These are phyloP conservation scores for Microdochium trichocladiopsis DNA, from an alignment of 2,329 filamentous ascomycete genomes.

Conservation along the genomic window DNA sequence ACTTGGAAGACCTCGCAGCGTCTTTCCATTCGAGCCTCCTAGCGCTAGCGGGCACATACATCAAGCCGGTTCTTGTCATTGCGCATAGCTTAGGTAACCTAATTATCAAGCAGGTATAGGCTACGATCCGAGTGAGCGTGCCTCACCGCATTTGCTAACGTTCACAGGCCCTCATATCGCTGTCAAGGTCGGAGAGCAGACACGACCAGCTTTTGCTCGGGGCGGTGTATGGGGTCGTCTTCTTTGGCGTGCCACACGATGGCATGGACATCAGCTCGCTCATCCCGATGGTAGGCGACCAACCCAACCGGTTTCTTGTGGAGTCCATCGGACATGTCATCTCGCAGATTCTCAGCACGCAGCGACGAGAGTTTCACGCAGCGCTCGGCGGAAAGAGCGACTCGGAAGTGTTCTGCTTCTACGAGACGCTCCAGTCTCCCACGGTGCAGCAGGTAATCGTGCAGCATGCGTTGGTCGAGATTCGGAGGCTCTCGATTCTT, in stretches of 20 bases:
- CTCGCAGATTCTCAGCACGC: slow-evolving; percentile 2
- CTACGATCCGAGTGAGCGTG: not conserved
- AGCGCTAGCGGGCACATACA: not conserved
- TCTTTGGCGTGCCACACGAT: slow-evolving; percentile 11
- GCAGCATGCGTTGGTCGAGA: not conserved
- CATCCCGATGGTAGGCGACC: slow-evolving; percentile 9
- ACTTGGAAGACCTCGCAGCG: no score
- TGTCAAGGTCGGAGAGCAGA: slow-evolving; percentile 3
- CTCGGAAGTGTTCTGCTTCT: slow-evolving; percentile 14
- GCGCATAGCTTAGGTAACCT: not conserved
- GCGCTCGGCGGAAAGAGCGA: slow-evolving; percentile 6
- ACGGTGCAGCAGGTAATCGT: slow-evolving; percentile 11
- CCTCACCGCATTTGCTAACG: not conserved
- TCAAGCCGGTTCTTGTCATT: not conserved
- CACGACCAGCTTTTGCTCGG: slow-evolving; percentile 2
- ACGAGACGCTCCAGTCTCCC: slow-evolving; percentile 14
- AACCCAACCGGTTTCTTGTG: slow-evolving; percentile 5
- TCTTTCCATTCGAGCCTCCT: not conserved
- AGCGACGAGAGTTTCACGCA: slow-evolving; percentile 1
- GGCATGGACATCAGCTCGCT: slow-evolving; percentile 12
- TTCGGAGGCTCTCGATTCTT: not conserved
- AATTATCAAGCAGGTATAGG: not conserved
- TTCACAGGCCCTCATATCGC: slow-evolving; percentile 2
- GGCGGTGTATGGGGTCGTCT: slow-evolving; percentile 8
- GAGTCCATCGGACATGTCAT: slow-evolving; percentile 2